Evolutionary conservation across 495 filamentous ascomycete genomes (phyloP).

Genomic region (Parathielavia appendiculata): DNA sequence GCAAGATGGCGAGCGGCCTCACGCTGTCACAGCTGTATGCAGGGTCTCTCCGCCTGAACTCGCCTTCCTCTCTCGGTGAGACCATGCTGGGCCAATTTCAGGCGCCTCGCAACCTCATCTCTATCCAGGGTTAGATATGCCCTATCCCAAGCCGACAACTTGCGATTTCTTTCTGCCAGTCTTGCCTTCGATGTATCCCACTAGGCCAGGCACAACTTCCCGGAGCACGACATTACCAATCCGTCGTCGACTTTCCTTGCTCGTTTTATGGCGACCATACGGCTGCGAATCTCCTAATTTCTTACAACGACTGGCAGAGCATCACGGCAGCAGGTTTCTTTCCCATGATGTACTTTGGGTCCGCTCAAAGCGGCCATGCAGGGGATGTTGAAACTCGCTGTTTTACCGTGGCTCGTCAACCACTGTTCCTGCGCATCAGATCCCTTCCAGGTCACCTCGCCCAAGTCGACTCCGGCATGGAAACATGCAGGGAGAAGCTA

Average conservation of each 20-base stretch:
- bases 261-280: background rate
- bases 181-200: constrained; percentile 11
- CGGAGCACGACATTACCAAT: background rate
- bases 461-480: background rate
- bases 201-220: background rate
- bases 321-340: constrained; percentile 1
- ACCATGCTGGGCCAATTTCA: constrained; percentile 3
- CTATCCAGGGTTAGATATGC: constrained; percentile 30
- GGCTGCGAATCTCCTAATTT: constrained; percentile 7
- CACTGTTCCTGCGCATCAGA: constrained; percentile 1
- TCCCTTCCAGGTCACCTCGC: constrained; percentile 1
- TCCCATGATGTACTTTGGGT: background rate
- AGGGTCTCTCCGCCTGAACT: background rate
- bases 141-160: background rate
- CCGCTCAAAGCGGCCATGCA: background rate
- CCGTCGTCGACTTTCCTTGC: background rate
- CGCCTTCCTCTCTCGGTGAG: constrained; percentile 6
- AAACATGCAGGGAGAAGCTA: constrained; percentile 1
- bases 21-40: constrained; percentile 31
- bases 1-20: constrained; percentile 58
- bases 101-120: constrained; percentile 24
- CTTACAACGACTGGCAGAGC: constrained; percentile 6
- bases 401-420: constrained; percentile 5
- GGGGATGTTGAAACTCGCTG: constrained; percentile 5
- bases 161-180: background rate